These are phyloP conservation scores for Dentipellis sp. DNA, from an alignment of 768 basidiomycete species.

Conservation along the genomic window DNA sequence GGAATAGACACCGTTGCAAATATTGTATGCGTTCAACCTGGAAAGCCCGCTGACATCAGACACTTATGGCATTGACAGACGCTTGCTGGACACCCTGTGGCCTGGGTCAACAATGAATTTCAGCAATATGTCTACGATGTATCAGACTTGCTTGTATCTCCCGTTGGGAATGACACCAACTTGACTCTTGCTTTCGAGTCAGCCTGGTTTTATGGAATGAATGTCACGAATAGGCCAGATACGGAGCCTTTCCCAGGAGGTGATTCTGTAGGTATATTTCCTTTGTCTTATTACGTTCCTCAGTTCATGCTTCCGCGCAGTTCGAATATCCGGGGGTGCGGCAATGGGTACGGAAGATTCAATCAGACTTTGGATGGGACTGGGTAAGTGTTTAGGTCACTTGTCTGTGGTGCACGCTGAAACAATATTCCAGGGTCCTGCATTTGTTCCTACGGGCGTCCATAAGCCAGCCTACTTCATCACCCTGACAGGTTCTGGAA, in stretches of 20 bases:
- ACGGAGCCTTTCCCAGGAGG: constrained; percentile 33
- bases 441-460: constrained; percentile 46
- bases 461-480: constrained; percentile 48
- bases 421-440: constrained; percentile 32
- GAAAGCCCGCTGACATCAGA: too few relatives aligned
- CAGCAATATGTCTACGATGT: constrained; percentile 46
- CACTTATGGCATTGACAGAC: constrained; percentile 25
- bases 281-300: not conserved
- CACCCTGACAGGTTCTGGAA: constrained; percentile 22
- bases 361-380: constrained; percentile 55
- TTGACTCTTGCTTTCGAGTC: constrained; percentile 45
- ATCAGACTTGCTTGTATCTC: constrained; percentile 28
- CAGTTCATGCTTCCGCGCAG: constrained; percentile 18
- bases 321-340: constrained; percentile 42
- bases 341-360: constrained; percentile 40
- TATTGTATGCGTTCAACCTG: constrained; percentile 25
- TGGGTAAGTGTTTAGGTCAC: constrained; percentile 28
- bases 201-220: constrained; percentile 42
- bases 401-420: not conserved
- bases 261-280: constrained; percentile 18
- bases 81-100: constrained; percentile 39
- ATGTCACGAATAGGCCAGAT: constrained; percentile 41
- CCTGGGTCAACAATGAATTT: constrained; percentile 53
- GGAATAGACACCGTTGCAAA: constrained; percentile 51
- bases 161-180: constrained; percentile 27